A percentile compares a stretch with the other conserved stretches of the same genome.
Conservation (phyloP, 208 protist species). For the Trypanosoma rangeli region DNA sequence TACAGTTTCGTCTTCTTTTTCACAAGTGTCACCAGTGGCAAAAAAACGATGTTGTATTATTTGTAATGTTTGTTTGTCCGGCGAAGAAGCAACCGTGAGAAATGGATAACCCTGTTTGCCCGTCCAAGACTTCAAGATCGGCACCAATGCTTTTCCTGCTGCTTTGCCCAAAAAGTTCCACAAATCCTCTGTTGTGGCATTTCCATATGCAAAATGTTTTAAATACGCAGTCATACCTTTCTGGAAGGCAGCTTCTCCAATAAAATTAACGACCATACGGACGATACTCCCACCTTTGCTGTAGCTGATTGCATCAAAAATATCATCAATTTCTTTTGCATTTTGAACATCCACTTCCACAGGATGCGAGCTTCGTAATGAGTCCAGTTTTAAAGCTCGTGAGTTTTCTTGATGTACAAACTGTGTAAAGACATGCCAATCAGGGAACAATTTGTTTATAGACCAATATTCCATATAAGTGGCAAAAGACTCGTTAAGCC, state of each 20-base stretch:
- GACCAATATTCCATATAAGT: constrained; percentile 86
- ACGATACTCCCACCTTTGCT: constrained; percentile 85
- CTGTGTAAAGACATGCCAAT: constrained; percentile 75
- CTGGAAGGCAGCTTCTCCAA: constrained; percentile 83
- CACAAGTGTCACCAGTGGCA: constrained; percentile 31
- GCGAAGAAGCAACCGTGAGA: constrained; percentile 33
- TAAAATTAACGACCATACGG: constrained; percentile 84
- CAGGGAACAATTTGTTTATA: constrained; percentile 75
- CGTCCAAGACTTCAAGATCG: constrained; percentile 72
- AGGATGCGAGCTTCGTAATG: constrained; percentile 83
- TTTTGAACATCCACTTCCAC: constrained; percentile 88
- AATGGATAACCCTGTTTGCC: constrained; percentile 75
- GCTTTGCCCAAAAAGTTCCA: constrained; percentile 79
- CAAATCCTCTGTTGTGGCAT: constrained; percentile 82
- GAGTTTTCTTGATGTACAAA: constrained; percentile 73
- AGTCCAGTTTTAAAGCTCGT: constrained; percentile 82
- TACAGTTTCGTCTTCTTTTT: constrained; percentile 44
- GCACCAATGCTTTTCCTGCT: constrained; percentile 50
- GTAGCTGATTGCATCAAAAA: constrained; percentile 94
- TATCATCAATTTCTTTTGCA: constrained; percentile 89
- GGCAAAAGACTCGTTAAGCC: constrained; percentile 98
- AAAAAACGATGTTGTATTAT: constrained; percentile 42
- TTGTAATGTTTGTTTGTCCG: constrained; percentile 12
- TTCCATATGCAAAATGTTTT: constrained; percentile 60
- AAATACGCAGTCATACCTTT: constrained; percentile 80